Evolutionary conservation across 768 basidiomycete species (phyloP).

Genomic region (Mycena crocata): DNA sequence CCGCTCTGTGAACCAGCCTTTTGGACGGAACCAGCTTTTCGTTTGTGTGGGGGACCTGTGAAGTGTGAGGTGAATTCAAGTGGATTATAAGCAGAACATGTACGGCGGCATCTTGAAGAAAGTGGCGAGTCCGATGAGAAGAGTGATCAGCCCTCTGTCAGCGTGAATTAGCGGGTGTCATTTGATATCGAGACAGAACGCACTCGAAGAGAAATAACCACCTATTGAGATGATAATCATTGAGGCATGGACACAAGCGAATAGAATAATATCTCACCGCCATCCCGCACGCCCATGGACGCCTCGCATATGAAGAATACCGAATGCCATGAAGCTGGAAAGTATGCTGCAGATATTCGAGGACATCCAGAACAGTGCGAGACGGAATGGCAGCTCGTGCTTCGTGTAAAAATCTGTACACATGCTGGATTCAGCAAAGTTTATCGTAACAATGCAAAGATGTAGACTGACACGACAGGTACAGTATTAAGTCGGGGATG

Average conservation of each 20-base stretch:
- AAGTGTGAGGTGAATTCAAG: not conserved
- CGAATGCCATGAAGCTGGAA: slow-evolving; percentile 68
- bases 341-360: slow-evolving; percentile 58
- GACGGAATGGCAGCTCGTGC: slow-evolving; percentile 65
- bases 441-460: not conserved
- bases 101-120: slow-evolving; percentile 69
- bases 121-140: slow-evolving; percentile 62
- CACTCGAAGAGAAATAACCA: slow-evolving; percentile 72
- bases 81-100: not conserved
- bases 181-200: slow-evolving; percentile 3
- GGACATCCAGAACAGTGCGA: slow-evolving; percentile 68
- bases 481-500: slow-evolving; percentile 70
- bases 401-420: slow-evolving; percentile 73
- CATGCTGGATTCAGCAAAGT: not conserved
- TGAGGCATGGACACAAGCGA: not conserved
- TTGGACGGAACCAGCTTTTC: slow-evolving; percentile 65
- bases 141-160: slow-evolving; percentile 58
- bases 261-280: slow-evolving; percentile 48
- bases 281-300: slow-evolving; percentile 63
- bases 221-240: slow-evolving; percentile 34
- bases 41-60: slow-evolving; percentile 65
- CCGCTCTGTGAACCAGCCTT: slow-evolving; percentile 73
- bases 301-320: slow-evolving; percentile 71
- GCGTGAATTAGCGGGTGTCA: not conserved
- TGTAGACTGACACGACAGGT: slow-evolving; percentile 62